These are phyloP conservation scores for Rhodomyrtus psidioides DNA, from an alignment of 441 rosid genomes.

Conservation along the genomic window DNA sequence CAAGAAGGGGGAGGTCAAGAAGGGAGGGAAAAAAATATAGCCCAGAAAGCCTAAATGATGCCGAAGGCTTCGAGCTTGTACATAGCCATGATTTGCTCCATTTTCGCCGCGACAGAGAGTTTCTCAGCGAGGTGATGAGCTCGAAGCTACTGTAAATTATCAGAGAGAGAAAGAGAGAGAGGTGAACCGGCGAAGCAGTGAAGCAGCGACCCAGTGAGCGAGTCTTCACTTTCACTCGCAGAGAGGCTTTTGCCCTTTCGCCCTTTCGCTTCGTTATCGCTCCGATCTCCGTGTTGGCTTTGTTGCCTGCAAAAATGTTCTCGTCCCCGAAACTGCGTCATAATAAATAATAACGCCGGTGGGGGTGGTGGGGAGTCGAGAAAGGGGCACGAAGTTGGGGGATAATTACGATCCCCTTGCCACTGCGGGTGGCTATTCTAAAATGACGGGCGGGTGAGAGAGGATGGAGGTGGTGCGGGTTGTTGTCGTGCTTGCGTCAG, in stretches of 20 bases:
- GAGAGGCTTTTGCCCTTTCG: neutral
- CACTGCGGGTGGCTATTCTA: constrained; percentile 22
- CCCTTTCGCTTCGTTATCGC: neutral
- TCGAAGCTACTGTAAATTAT: neutral
- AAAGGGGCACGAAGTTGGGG: constrained; percentile 2
- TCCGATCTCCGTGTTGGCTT: neutral
- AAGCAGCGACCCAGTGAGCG: neutral
- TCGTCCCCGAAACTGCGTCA: constrained; percentile 22
- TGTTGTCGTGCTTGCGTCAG: constrained; percentile 32
- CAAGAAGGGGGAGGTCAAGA: neutral
- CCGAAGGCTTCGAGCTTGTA: constrained; percentile 74
- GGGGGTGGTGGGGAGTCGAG: neutral
- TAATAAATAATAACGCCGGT: constrained; percentile 13
- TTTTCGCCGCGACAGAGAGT: constrained; percentile 7
- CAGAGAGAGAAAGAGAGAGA: neutral
- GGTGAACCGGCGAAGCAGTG: neutral
- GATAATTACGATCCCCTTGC: constrained; percentile 31
- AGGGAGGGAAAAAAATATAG: neutral
- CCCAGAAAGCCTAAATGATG: constrained; percentile 30
- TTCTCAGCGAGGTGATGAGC: neutral
- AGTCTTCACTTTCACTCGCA: neutral
- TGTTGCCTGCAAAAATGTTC: neutral
- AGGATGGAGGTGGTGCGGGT: constrained; percentile 25
- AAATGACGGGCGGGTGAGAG: neutral
- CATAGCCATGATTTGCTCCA: constrained; percentile 62